A percentile compares a stretch with the other conserved stretches of the same genome.
These are phyloP conservation scores for Suillus clintonianus DNA, from an alignment of 768 basidiomycete species.

Conservation along the genomic window DNA sequence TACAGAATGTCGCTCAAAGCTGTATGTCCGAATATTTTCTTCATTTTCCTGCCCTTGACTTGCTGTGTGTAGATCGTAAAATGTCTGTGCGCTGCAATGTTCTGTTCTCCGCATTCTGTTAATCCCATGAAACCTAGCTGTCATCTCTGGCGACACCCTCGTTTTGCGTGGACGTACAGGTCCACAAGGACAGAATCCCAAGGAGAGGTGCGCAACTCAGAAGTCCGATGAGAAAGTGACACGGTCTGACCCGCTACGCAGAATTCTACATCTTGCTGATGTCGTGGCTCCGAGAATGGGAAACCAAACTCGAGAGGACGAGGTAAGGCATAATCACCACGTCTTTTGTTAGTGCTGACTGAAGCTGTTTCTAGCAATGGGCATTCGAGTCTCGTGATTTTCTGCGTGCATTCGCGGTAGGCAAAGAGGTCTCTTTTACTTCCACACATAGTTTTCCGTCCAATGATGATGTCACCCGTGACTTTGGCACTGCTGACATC, in stretches of 20 bases:
- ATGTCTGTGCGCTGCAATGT: constrained; percentile 40
- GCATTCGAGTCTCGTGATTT: constrained; percentile 94
- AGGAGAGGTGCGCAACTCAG: constrained; percentile 67
- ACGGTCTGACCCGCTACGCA: constrained; percentile 32
- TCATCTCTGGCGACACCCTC: constrained; percentile 88
- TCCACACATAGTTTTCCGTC: constrained; percentile 79
- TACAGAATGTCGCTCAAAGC: constrained; percentile 74
- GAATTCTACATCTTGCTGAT: constrained; percentile 89
- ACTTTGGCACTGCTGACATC: constrained; percentile 77
- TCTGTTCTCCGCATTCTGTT: constrained; percentile 13
- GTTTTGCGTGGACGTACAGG: constrained; percentile 77
- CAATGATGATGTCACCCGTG: constrained; percentile 75
- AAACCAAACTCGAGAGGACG: constrained; percentile 81
- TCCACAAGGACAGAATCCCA: constrained; percentile 83
- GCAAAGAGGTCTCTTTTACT: constrained; percentile 86
- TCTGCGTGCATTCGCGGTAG: constrained; percentile 80
- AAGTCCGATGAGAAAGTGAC: constrained; percentile 10
- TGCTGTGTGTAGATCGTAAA: constrained; percentile 51
- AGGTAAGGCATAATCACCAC: constrained; percentile 48
- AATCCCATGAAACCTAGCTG: constrained; percentile 53
- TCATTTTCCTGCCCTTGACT: background rate
- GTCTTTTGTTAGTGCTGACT: constrained; percentile 6
- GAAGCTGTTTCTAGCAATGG: constrained; percentile 60
- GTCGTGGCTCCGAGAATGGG: constrained; percentile 84
- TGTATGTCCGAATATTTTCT: constrained; percentile 42